Evolutionary conservation across 2,329 filamentous ascomycete species (phyloP), one percentile per base, ranked within the genome.

Genomic region (Geoglossum cookeanum): DNA sequence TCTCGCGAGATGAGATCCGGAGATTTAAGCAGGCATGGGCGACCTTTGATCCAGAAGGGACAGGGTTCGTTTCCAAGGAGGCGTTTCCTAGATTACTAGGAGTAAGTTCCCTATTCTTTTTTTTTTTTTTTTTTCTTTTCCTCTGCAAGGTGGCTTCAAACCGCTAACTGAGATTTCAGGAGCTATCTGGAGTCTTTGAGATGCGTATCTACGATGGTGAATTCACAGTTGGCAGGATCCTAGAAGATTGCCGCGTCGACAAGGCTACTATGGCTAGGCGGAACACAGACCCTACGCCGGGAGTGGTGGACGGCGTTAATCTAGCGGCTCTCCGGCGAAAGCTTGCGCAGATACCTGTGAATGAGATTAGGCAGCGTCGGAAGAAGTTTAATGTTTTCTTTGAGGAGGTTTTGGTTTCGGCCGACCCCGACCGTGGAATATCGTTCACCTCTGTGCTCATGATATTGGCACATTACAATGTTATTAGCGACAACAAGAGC

Each of bases 1-100:
- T 98, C 64, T 94, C 88, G 64, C 80, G 92, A 62, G 89, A 96
- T 64, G 92, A 98, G 68, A 89, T 97, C 62, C 83, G 92, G 52
- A 84, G 91, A 4, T 98, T 96, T 78, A 98, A 98, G 70, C 88
- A 97, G 71, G 92, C 92, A 0, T 98, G 92, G 92, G 87, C 92
- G 58, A 92, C 87, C 59, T 89, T 92, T 61, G 92, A 98, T 70
- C 90, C 92, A 1, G 80, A 87, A 13, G 94, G 92, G 9, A 87
- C 85, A 0, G 92, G 94, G 1, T 97, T 84, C 67, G 97, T 98
- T 65, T 81, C 81, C 55, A 94, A 91, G 65, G 87, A 95, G 48
- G 80, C 81, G 39, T 97, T 98, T 65, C 91, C 92, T 8, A 78
- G 89, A 47, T 75, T 98, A 37, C 75, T 98, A 4, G 88, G 88